Conservation (phyloP, 2,329 filamentous ascomycete species). For the Trichoderma polysporum region DNA sequence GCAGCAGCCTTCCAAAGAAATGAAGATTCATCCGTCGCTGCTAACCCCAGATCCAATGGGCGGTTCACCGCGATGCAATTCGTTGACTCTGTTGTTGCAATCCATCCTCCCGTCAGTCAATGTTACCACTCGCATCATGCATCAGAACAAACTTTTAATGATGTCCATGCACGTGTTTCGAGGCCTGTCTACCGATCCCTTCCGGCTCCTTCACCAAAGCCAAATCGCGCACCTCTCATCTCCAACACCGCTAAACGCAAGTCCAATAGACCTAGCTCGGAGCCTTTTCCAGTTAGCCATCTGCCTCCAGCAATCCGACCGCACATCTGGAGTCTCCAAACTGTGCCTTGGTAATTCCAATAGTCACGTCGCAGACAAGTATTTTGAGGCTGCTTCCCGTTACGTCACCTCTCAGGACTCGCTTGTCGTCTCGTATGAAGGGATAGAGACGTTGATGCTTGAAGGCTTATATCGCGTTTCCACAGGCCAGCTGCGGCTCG, state of each 20-base stretch:
- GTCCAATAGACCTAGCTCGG: neutral
- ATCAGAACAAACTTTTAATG: neutral
- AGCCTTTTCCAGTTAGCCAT: conserved; percentile 8
- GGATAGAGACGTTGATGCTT: conserved; percentile 1
- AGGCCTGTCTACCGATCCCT: neutral
- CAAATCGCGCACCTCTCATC: neutral
- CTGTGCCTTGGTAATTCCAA: neutral
- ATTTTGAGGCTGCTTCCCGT: conserved; percentile 7
- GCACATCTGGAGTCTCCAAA: neutral
- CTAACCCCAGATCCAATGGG: neutral
- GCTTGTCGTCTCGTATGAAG: neutral
- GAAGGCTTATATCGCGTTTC: conserved; percentile 1
- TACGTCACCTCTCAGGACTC: conserved; percentile 14
- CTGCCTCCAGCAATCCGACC: conserved; percentile 4
- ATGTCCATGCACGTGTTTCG: conserved; percentile 16
- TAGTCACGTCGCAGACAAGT: neutral
- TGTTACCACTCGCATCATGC: conserved; percentile 11
- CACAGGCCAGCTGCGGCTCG: neutral
- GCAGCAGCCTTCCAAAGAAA: neutral
- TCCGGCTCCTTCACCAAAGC: neutral
- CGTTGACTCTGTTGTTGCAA: neutral
- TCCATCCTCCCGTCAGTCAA: conserved; percentile 6
- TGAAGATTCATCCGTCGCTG: neutral
- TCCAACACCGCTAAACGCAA: neutral
- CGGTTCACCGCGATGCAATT: neutral